These are phyloP conservation scores for Symmetrospora coprosmae DNA, from an alignment of 768 basidiomycete species.

Conservation along the genomic window DNA sequence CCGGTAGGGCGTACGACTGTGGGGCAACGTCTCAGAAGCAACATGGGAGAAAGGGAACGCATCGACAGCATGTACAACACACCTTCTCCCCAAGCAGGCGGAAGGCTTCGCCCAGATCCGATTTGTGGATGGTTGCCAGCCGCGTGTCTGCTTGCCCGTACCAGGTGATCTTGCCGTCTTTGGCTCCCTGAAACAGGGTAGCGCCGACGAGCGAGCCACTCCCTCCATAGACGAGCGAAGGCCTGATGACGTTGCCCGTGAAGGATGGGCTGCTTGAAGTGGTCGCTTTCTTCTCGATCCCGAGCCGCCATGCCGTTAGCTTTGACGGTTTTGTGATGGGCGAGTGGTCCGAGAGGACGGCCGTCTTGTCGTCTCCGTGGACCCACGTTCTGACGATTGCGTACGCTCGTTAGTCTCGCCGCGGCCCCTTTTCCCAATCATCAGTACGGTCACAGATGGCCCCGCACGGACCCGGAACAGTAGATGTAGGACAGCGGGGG, in stretches of 20 bases:
- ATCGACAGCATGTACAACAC: not conserved
- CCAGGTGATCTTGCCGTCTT: slow-evolving; percentile 6
- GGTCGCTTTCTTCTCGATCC: slow-evolving; percentile 13
- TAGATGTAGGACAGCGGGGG: slow-evolving; percentile 16
- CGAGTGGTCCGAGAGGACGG: not conserved
- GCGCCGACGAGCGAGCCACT: not conserved
- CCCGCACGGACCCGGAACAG: slow-evolving; percentile 7
- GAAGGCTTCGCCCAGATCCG: slow-evolving; percentile 14
- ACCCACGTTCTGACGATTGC: slow-evolving; percentile 3
- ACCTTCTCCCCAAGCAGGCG: slow-evolving; percentile 5
- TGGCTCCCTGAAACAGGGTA: not conserved
- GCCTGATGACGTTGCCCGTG: slow-evolving; percentile 12
- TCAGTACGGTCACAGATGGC: too few species aligned
- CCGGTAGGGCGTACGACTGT: slow-evolving; percentile 6
- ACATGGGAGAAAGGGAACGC: too few species aligned
- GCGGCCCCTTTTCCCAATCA: too few species aligned
- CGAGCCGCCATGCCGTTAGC: slow-evolving; percentile 4
- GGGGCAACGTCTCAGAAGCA: too few species aligned
- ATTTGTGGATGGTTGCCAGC: slow-evolving; percentile 4
- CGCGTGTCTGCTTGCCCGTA: not conserved
- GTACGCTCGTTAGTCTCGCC: too few species aligned
- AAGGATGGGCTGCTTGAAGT: not conserved
- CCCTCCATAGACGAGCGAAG: slow-evolving; percentile 6
- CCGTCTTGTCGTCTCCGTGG: slow-evolving; percentile 6
- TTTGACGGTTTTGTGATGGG: not conserved